These are phyloP conservation scores for Fusarium duplospermum DNA, from an alignment of 2,329 filamentous ascomycete species.

Conservation along the genomic window DNA sequence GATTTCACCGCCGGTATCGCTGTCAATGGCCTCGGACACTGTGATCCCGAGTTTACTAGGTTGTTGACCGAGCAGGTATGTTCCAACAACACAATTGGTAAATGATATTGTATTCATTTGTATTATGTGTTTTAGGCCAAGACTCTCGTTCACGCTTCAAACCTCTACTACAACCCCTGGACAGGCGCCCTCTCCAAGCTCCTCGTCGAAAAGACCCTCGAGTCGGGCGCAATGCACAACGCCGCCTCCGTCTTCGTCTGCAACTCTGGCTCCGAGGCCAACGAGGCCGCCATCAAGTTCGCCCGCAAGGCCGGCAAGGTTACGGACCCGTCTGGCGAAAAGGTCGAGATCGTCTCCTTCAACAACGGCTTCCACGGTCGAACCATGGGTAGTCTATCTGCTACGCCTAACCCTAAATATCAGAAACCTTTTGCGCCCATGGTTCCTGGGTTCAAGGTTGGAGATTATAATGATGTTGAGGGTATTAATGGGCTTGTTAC, in stretches of 20 bases:
- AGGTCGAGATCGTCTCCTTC: slow-evolving; percentile 91
- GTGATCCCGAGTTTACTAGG: slow-evolving; percentile 80
- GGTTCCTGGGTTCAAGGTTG: slow-evolving; percentile 92
- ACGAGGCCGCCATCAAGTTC: slow-evolving; percentile 98
- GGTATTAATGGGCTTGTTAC: slow-evolving; percentile 81
- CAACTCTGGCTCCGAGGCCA: slow-evolving; percentile 97
- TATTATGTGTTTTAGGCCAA: slow-evolving; percentile 60
- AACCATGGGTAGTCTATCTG: slow-evolving; percentile 95
- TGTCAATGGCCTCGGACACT: slow-evolving; percentile 92
- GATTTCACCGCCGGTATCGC: slow-evolving; percentile 97
- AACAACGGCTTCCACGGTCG: slow-evolving; percentile 93
- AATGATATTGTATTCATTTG: neutral
- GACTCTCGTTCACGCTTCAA: slow-evolving; percentile 90
- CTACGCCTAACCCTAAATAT: slow-evolving; percentile 98
- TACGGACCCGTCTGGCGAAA: slow-evolving; percentile 75
- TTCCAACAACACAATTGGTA: neutral
- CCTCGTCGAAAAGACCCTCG: slow-evolving; percentile 82
- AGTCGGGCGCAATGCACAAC: slow-evolving; percentile 84
- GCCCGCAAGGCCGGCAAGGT: slow-evolving; percentile 89
- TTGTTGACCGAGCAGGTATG: slow-evolving; percentile 81
- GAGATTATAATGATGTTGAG: slow-evolving; percentile 83
- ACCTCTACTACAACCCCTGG: slow-evolving; percentile 98
- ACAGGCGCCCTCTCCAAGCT: slow-evolving; percentile 89
- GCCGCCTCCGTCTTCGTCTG: slow-evolving; percentile 88
- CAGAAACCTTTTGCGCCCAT: slow-evolving; percentile 95